These are phyloP conservation scores for Cordyceps javanica DNA, from an alignment of 2,329 filamentous ascomycete species.

Conservation along the genomic window DNA sequence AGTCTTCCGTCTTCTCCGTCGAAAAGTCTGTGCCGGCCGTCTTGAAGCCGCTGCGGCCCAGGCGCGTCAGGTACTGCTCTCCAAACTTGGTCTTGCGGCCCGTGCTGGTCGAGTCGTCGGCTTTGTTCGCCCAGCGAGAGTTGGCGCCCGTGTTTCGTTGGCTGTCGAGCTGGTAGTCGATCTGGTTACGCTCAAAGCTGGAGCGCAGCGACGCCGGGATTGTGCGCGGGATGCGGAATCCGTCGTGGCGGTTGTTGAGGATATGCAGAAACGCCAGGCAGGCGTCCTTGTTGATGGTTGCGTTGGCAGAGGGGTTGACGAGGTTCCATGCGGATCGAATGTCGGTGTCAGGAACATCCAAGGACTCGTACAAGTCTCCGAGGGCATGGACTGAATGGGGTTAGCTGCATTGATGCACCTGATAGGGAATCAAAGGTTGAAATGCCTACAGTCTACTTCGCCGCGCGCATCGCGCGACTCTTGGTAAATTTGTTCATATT, in stretches of 20 bases:
- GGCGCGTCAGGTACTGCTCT: slow-evolving; percentile 87
- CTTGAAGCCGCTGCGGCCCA: slow-evolving; percentile 78
- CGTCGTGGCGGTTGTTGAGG: slow-evolving; percentile 91
- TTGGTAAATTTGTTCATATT: slow-evolving; percentile 96
- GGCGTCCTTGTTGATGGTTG: slow-evolving; percentile 89
- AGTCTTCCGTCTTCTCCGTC: slow-evolving; percentile 80
- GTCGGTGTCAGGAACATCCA: slow-evolving; percentile 70
- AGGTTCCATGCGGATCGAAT: slow-evolving; percentile 94
- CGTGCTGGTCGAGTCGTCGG: slow-evolving; percentile 73
- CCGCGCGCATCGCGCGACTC: slow-evolving; percentile 85
- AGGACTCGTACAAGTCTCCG: slow-evolving; percentile 76
- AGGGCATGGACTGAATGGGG: slow-evolving; percentile 60
- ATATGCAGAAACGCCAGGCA: slow-evolving; percentile 93
- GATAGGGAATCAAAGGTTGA: not conserved
- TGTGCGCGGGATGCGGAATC: slow-evolving; percentile 84
- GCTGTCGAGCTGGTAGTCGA: slow-evolving; percentile 89
- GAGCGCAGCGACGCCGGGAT: slow-evolving; percentile 87
- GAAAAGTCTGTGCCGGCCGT: slow-evolving; percentile 87
- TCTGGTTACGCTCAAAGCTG: slow-evolving; percentile 91
- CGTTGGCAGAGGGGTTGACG: slow-evolving; percentile 80
- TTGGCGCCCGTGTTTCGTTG: slow-evolving; percentile 51
- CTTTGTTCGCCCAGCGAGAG: slow-evolving; percentile 72
- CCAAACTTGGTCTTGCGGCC: slow-evolving; percentile 96
- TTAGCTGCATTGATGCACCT: slow-evolving; percentile 4
- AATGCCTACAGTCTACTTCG: slow-evolving; percentile 64